These are phyloP conservation scores for Peronospora farinosa DNA, from an alignment of 352 stramenopile genomes.

Conservation along the genomic window DNA sequence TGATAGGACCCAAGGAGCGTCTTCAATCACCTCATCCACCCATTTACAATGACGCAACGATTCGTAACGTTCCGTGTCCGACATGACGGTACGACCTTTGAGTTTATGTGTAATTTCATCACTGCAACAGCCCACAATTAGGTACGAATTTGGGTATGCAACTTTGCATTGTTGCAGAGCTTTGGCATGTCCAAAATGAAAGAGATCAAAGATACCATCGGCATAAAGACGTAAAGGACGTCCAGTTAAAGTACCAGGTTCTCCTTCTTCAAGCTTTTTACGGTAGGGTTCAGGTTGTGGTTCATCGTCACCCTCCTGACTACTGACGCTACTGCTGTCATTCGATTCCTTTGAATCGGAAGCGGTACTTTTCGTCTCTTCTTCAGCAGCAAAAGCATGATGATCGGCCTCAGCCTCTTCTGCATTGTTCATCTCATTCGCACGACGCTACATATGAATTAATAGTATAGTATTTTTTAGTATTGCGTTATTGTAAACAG, in stretches of 20 bases:
- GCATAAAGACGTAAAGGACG: constrained; percentile 79
- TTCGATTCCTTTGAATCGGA: constrained; percentile 16
- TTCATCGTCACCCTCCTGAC: constrained; percentile 20
- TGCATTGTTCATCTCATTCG: constrained; percentile 33
- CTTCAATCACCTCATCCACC: constrained; percentile 84
- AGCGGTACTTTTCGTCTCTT: constrained; percentile 13
- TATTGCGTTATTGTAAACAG: neutral
- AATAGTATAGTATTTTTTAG: constrained; percentile 12
- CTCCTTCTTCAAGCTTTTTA: constrained; percentile 49
- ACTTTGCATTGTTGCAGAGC: constrained; percentile 85
- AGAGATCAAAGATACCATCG: constrained; percentile 87
- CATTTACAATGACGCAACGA: constrained; percentile 80
- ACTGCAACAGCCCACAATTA: constrained; percentile 84
- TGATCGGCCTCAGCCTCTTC: constrained; percentile 30
- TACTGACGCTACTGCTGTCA: constrained; percentile 23
- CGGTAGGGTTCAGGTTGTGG: constrained; percentile 50
- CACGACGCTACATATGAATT: constrained; percentile 27
- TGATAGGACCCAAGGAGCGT: constrained; percentile 82
- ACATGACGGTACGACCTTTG: constrained; percentile 85
- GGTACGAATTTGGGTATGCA: constrained; percentile 77
- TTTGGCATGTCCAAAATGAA: constrained; percentile 85
- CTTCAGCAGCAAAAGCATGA: constrained; percentile 8
- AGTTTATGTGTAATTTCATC: constrained; percentile 84
- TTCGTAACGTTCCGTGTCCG: constrained; percentile 83
- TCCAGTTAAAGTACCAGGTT: constrained; percentile 65